phyloP scores from a whole-genome alignment of 805 yeast species.

The Lipomyces anomalus region DNA sequence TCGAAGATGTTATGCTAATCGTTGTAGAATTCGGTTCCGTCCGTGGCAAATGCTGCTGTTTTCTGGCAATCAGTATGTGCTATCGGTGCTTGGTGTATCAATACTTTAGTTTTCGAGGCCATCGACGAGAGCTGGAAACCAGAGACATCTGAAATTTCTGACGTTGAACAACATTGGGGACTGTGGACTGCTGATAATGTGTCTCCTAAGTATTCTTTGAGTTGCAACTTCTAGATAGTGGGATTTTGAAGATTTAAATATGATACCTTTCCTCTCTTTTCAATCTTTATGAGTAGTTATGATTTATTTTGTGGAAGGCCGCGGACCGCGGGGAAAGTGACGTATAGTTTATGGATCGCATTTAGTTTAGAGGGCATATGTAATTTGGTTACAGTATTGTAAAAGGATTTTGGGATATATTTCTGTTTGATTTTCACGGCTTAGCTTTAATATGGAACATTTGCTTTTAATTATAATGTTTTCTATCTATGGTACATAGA shows the following conservation, averaged over 20 bases:
- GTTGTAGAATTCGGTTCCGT: conserved; percentile 63
- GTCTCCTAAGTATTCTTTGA: conserved; percentile 15
- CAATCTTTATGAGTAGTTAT: background rate
- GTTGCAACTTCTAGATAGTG: conserved; percentile 14
- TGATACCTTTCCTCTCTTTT: background rate
- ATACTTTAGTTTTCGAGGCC: conserved; percentile 89
- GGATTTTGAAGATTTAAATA: too few species aligned
- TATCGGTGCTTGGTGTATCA: conserved; percentile 92
- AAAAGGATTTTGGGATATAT: too few species aligned
- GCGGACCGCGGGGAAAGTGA: too few species aligned
- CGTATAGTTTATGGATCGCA: too few species aligned
- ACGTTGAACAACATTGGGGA: conserved; percentile 94
- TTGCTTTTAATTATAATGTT: too few species aligned
- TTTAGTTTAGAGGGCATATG: too few species aligned
- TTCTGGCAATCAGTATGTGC: conserved; percentile 92
- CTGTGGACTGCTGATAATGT: conserved; percentile 50
- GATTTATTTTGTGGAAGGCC: too few species aligned
- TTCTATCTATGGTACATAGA: too few species aligned
- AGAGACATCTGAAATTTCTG: conserved; percentile 69
- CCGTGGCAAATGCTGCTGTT: conserved; percentile 62
- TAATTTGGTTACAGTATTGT: too few species aligned
- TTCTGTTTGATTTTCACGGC: too few species aligned
- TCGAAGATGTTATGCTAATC: conserved; percentile 93
- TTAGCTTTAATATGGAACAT: too few species aligned
- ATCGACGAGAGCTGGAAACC: conserved; percentile 97